Evolutionary conservation across 2,329 filamentous ascomycete genomes (phyloP), one percentile per base, ranked within the genome.

Genomic region (Colletotrichum costaricense): DNA sequence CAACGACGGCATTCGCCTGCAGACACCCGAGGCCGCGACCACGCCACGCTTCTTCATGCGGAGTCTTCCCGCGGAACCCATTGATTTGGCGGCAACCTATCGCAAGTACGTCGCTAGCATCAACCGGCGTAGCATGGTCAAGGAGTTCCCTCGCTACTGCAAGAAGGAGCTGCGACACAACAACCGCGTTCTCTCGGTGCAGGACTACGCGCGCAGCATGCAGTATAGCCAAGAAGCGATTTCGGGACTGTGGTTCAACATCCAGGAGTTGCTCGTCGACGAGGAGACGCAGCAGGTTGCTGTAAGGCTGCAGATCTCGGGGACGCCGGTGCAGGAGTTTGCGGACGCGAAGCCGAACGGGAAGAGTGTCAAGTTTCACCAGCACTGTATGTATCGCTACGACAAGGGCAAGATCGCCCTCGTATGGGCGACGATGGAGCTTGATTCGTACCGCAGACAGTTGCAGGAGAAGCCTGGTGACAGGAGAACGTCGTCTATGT

Each of bases 311-410:
- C 75, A 77, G 63, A 79, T 82, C 59, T 76, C 74, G 2, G 82
- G 82, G 1, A 79, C 75, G 16, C 82, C 81, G 2, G 76, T 75
- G 3, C 73, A 69, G 30, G 59, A 60, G 28, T 77, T 82, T 16
- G 75, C 75, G 3, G 82, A 79, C n/a, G 78, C 78, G 1, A 69
- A 75, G 26, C 78, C 79, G 1, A 81, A 76, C 16, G 81, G 80
- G 11, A 77, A 76, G 12, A 22, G 59, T 4, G 80, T 83, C 7
- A 63, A 54, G 11, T 81, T 83, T 63, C 66, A 72, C 33, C 82
- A 84, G 75, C 78, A 81, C 60, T 82, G 79, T 33, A 80, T 81
- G 22, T 84, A 83, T 65, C 76, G 76, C 63, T 78, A 83, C 46
- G 74, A 78, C 16, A 76, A 70, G 1, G 81, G 81, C 5, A 82